phyloP scores from a whole-genome alignment of 116 monocot genomes.

The Iris pallida region DNA sequence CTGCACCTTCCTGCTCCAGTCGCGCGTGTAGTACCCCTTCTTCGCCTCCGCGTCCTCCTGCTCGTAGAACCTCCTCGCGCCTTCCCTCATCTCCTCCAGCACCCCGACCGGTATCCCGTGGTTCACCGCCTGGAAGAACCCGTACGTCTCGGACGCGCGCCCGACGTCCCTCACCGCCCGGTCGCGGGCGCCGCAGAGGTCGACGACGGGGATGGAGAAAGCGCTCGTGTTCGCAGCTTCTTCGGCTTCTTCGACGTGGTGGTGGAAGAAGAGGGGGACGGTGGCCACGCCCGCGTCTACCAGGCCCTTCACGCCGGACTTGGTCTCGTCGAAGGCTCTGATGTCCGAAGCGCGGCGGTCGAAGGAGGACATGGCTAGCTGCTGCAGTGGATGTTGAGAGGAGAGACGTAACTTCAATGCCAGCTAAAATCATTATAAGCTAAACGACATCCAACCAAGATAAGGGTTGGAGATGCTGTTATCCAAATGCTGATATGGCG shows the following conservation, averaged over 20 bases:
- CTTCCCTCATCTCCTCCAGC: constrained; percentile 26
- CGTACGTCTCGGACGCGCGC: constrained; percentile 20
- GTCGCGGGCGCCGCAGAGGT: constrained; percentile 5
- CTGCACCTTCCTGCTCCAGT: constrained; percentile 9
- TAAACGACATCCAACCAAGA: no score
- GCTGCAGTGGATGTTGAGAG: not conserved
- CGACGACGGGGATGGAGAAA: constrained; percentile 27
- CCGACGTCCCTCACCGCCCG: constrained; percentile 13
- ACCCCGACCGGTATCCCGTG: constrained; percentile 29
- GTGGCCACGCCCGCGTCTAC: constrained; percentile 37
- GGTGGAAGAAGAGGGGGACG: constrained; percentile 44
- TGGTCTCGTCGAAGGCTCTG: constrained; percentile 42
- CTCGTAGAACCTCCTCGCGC: constrained; percentile 27
- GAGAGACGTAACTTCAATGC: not conserved
- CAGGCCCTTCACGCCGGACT: constrained; percentile 49
- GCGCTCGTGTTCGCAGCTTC: not conserved
- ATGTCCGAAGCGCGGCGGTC: constrained; percentile 38
- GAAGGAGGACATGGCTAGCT: constrained; percentile 9
- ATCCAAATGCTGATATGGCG: no score
- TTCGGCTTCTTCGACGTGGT: not conserved
- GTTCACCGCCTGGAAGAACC: constrained; percentile 44
- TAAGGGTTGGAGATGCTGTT: no score
- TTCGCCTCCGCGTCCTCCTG: constrained; percentile 5
- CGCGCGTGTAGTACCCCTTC: constrained; percentile 32
- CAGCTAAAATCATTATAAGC: not conserved